These are phyloP conservation scores for Pisolithus albus DNA, from an alignment of 768 basidiomycete genomes.

Conservation along the genomic window DNA sequence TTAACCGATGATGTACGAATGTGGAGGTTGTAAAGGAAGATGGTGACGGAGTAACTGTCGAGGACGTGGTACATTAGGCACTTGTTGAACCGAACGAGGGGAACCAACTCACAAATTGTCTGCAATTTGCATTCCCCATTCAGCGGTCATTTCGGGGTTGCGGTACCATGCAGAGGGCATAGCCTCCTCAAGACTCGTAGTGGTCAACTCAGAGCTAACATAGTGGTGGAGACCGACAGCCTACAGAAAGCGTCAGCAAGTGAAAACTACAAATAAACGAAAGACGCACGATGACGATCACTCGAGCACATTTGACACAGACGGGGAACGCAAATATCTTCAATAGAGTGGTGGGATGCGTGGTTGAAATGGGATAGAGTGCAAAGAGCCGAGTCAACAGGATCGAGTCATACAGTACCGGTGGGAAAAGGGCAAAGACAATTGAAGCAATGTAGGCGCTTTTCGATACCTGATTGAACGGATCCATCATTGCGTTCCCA, in stretches of 20 bases:
- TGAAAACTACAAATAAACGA: background rate
- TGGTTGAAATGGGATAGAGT: constrained; percentile 25
- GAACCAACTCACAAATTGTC: constrained; percentile 27
- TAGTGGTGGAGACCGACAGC: background rate
- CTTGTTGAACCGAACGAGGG: no score
- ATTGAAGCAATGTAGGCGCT: constrained; percentile 17
- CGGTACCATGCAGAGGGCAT: background rate
- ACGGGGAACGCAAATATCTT: constrained; percentile 24
- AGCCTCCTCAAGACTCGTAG: background rate
- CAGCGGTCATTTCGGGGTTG: constrained; percentile 17
- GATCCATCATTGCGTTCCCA: constrained; percentile 9
- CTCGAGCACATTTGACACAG: constrained; percentile 26
- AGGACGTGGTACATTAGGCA: background rate
- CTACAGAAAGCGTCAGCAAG: background rate
- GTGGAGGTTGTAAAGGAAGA: constrained; percentile 24
- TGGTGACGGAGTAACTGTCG: constrained; percentile 18
- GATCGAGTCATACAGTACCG: constrained; percentile 32
- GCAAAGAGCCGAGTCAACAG: constrained; percentile 31
- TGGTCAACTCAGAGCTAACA: background rate
- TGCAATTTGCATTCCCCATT: constrained; percentile 29
- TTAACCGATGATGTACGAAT: background rate
- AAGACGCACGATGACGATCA: constrained; percentile 12
- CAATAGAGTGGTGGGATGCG: constrained; percentile 9
- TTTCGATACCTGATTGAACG: constrained; percentile 11
- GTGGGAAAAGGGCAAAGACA: constrained; percentile 22